Conservation (phyloP, 2,329 filamentous ascomycete species). For the Botryotinia convoluta region DNA sequence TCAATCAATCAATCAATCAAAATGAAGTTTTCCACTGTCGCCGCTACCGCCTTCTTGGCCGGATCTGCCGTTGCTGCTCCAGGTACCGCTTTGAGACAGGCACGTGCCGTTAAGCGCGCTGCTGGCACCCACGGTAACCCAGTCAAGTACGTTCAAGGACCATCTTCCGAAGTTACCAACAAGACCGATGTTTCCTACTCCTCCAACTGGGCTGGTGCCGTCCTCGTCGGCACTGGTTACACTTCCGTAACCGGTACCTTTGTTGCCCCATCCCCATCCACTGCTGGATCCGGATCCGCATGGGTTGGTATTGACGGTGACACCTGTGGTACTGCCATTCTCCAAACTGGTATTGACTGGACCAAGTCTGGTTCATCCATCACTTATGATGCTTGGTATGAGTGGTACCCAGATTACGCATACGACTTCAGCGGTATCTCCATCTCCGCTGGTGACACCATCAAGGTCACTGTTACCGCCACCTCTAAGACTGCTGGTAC, state of each 20-base stretch:
- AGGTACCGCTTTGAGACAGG: conserved; percentile 43
- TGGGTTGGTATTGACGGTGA: conserved; percentile 64
- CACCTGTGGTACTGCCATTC: conserved; percentile 52
- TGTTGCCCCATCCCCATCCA: conserved; percentile 51
- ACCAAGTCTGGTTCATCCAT: conserved; percentile 44
- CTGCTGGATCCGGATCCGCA: conserved; percentile 38
- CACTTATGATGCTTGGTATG: conserved; percentile 57
- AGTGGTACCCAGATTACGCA: conserved; percentile 58
- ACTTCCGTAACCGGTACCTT: conserved; percentile 54
- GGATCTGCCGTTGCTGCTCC: conserved; percentile 47
- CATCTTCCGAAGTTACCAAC: conserved; percentile 37
- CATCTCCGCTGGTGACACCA: conserved; percentile 46
- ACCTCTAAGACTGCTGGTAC: conserved; percentile 43
- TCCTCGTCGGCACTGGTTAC: conserved; percentile 50
- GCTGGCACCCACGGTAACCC: conserved; percentile 32
- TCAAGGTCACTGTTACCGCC: conserved; percentile 42
- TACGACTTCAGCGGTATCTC: conserved; percentile 50
- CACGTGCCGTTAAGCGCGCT: conserved; percentile 33
- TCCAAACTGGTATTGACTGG: conserved; percentile 59
- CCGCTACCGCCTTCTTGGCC: conserved; percentile 42
- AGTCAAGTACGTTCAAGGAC: conserved; percentile 38
- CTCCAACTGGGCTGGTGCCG: conserved; percentile 59
- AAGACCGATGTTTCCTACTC: conserved; percentile 49
- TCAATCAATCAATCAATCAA: conserved; percentile 29
- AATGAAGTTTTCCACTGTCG: conserved; percentile 50